Percentiles rank a stretch among this genome's conserved stretches.
phyloP scores from a whole-genome alignment of 202 grass and related monocot genomes.

The Dendrocalamus latiflorus region DNA sequence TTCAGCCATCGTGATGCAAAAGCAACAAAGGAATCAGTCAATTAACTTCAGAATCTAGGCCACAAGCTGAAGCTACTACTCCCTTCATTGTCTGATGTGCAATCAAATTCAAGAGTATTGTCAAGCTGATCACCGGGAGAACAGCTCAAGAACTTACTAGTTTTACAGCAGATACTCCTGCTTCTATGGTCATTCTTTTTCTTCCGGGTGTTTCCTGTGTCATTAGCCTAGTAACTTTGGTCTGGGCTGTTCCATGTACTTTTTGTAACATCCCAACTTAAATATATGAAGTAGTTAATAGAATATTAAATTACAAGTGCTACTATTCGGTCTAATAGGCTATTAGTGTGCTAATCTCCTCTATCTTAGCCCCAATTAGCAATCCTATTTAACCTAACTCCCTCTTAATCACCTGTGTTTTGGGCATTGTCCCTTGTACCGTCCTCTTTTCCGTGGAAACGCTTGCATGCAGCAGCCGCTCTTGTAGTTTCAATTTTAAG shows the following conservation, averaged over 20 bases:
- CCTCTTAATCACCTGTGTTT: too few relatives aligned
- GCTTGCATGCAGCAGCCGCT: too few relatives aligned
- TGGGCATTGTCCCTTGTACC: too few relatives aligned
- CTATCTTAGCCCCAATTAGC: too few relatives aligned
- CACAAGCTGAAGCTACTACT: background rate
- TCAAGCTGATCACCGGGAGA: constrained; percentile 14
- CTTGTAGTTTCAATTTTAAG: too few relatives aligned
- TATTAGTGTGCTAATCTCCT: too few relatives aligned
- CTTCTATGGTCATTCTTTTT: background rate
- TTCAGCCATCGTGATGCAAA: background rate
- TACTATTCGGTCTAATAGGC: too few relatives aligned
- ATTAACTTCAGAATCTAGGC: background rate
- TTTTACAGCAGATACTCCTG: background rate
- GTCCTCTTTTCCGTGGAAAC: too few relatives aligned
- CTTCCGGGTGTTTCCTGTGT: background rate
- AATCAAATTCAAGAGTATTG: background rate
- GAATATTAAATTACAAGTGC: too few relatives aligned
- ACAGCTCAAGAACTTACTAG: constrained; percentile 12
- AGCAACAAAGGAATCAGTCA: background rate
- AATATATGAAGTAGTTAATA: too few relatives aligned
- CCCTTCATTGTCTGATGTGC: constrained; percentile 5
- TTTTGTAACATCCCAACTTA: too few relatives aligned
- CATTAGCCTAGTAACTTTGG: background rate
- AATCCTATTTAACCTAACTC: too few relatives aligned
- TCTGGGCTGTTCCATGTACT: constrained; percentile 21